These are phyloP conservation scores for Neurospora tetrasperma DNA, from an alignment of 495 filamentous ascomycete species.

Conservation along the genomic window DNA sequence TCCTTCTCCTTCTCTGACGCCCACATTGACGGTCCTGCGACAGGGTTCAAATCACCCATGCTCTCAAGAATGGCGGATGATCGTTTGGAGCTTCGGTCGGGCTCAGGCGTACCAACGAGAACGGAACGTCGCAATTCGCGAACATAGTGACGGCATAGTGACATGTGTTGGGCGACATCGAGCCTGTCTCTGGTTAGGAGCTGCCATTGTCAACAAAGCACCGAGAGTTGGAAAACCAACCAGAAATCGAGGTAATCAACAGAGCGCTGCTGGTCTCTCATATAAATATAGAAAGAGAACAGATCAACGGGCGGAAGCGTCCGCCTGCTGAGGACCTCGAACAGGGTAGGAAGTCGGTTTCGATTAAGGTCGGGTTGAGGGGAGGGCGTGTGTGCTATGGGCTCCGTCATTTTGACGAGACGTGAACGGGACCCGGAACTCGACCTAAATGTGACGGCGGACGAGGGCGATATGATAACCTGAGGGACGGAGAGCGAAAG, in stretches of 20 bases:
- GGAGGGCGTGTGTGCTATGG: slow-evolving; percentile 23
- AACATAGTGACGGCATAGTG: slow-evolving; percentile 94
- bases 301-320: slow-evolving; percentile 91
- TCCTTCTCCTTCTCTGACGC: slow-evolving; percentile 51
- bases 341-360: slow-evolving; percentile 84
- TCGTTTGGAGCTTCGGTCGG: slow-evolving; percentile 73
- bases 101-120: slow-evolving; percentile 82
- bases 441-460: not conserved
- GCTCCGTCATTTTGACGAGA: slow-evolving; percentile 28
- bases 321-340: slow-evolving; percentile 85
- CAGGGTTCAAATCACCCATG: slow-evolving; percentile 53
- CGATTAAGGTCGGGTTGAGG: slow-evolving; percentile 44
- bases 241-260: slow-evolving; percentile 99
- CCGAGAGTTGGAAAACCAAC: slow-evolving; percentile 37
- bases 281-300: slow-evolving; percentile 99
- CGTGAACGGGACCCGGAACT: not conserved
- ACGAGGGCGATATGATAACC: not conserved
- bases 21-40: slow-evolving; percentile 35
- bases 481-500: not conserved
- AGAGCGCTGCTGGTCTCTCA: slow-evolving; percentile 95
- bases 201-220: not conserved
- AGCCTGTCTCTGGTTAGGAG: slow-evolving; percentile 53
- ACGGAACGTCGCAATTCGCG: slow-evolving; percentile 89
- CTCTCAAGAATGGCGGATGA: slow-evolving; percentile 72
- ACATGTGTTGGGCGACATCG: slow-evolving; percentile 98